A percentile compares a stretch with the other conserved stretches of the same genome.
Evolutionary conservation across 2,329 filamentous ascomycete species (phyloP).

Genomic region (Escovopsis sp.): DNA sequence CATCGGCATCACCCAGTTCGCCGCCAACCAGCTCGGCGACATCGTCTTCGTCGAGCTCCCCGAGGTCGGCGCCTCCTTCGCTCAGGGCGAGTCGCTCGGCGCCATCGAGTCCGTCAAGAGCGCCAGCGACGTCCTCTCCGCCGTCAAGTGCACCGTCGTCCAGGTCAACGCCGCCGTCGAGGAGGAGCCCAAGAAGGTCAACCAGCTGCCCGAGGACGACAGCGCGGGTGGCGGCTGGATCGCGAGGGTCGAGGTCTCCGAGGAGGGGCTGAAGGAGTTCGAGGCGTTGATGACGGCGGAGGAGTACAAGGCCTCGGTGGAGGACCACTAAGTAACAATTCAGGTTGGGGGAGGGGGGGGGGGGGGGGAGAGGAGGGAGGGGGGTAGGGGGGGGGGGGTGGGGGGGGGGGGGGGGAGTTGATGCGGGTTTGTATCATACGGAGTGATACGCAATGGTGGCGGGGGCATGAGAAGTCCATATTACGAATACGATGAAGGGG

Average conservation of each 20-base stretch:
- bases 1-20: conserved; percentile 79
- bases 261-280: conserved; percentile 48
- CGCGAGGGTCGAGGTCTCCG: conserved; percentile 66
- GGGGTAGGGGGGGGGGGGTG: background rate
- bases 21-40: conserved; percentile 81
- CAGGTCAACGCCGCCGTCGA: conserved; percentile 62
- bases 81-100: conserved; percentile 70
- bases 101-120: conserved; percentile 97
- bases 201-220: conserved; percentile 73
- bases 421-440: no score
- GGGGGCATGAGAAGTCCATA: no score
- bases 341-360: background rate
- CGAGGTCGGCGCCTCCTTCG: conserved; percentile 43
- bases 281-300: conserved; percentile 62
- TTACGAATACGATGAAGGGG: no score
- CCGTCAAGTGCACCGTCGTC: conserved; percentile 61
- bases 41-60: conserved; percentile 97
- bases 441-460: no score
- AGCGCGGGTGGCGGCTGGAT: conserved; percentile 74
- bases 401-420: no score
- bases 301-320: conserved; percentile 53
- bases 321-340: background rate
- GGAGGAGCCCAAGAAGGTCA: conserved; percentile 76
- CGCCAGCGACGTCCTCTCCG: conserved; percentile 91
- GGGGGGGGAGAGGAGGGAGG: background rate